A percentile compares a stretch with the other conserved stretches of the same genome.
Conservation (phyloP, 1,284 basidiomycete species). For the Ustilago loliicola region DNA sequence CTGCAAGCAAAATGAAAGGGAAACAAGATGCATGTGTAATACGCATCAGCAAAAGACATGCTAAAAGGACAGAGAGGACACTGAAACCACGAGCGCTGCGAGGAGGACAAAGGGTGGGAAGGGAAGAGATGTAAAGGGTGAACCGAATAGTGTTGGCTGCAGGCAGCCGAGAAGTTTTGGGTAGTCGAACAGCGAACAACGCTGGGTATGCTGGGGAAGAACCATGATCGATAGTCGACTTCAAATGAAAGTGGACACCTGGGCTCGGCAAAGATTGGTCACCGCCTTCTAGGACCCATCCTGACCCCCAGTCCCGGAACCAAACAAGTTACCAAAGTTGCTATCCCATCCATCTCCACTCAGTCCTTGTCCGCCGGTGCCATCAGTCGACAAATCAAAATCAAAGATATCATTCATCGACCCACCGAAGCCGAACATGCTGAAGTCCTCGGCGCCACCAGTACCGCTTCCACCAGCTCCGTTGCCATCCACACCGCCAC, state of each 20-base stretch:
- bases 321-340: constrained; percentile 57
- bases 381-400: constrained; percentile 61
- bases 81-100: constrained; percentile 5
- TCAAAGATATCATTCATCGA: constrained; percentile 67
- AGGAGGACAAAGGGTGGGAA: background rate
- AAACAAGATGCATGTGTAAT: constrained; percentile 13
- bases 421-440: constrained; percentile 63
- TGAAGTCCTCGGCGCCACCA: constrained; percentile 57
- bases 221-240: background rate
- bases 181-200: background rate
- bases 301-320: constrained; percentile 36
- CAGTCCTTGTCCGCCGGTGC: constrained; percentile 30
- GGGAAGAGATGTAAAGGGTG: constrained; percentile 4
- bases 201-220: background rate
- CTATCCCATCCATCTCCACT: constrained; percentile 54
- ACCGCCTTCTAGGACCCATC: constrained; percentile 29
- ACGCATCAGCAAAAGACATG: constrained; percentile 10
- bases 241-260: background rate
- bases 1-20: constrained; percentile 17
- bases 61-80: constrained; percentile 13
- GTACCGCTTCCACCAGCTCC: constrained; percentile 13
- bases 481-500: constrained; percentile 19
- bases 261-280: too few relatives aligned
- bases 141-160: background rate
- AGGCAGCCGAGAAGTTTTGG: constrained; percentile 1